phyloP scores from a whole-genome alignment of 257 asterid species.

The Penstemon davidsonii region DNA sequence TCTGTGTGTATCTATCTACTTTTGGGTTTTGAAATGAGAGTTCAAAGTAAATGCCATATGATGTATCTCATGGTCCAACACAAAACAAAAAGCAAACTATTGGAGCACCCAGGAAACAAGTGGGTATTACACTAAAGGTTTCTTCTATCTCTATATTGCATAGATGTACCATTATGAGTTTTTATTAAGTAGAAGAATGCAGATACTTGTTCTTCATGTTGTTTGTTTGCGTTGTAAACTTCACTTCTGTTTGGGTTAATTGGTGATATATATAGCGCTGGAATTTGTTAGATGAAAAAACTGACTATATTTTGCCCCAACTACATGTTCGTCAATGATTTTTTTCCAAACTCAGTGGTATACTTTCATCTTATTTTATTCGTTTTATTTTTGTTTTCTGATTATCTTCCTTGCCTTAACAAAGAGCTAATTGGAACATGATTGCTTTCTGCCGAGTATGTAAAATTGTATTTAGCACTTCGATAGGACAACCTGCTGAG shows the following conservation, averaged over 20 bases:
- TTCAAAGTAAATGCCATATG: constrained; percentile 4
- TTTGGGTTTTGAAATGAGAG: not conserved
- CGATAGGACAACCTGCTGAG: constrained; percentile 6
- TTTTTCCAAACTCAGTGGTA: not conserved
- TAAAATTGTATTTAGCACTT: not conserved
- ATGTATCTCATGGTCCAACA: constrained; percentile 3
- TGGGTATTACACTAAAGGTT: not conserved
- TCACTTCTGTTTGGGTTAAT: not conserved
- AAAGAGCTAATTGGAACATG: not conserved
- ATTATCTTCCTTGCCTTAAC: constrained; percentile 7
- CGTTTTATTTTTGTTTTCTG: constrained; percentile 11
- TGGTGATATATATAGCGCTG: not conserved
- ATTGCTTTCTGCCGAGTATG: not conserved
- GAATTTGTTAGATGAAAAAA: constrained; percentile 9
- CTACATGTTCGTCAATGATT: not conserved
- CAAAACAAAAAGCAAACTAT: constrained; percentile 2
- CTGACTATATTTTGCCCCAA: constrained; percentile 2
- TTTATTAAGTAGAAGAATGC: not conserved
- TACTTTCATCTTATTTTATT: not conserved
- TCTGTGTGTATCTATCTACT: not conserved
- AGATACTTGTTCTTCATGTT: not conserved
- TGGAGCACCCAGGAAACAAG: not conserved
- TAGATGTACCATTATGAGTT: not conserved
- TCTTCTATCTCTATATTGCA: not conserved
- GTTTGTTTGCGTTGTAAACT: constrained; percentile 7